A percentile compares a stretch with the other conserved stretches of the same genome.
Evolutionary conservation across 306 rosid species (phyloP).

Genomic region (Prunus fruticosa): DNA sequence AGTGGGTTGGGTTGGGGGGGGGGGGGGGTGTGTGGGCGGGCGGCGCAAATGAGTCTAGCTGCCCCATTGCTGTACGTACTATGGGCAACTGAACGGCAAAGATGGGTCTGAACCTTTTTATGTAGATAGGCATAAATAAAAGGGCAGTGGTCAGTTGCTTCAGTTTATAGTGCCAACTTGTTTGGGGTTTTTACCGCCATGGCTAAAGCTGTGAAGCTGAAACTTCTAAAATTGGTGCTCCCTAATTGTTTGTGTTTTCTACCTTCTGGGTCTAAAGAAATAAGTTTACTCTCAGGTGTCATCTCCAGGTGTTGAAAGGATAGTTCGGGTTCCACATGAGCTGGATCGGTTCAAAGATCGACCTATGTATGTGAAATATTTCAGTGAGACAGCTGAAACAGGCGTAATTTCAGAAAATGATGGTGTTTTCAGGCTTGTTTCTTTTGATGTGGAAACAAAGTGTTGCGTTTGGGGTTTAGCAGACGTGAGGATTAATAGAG

Average conservation of each 20-base stretch:
- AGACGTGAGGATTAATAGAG: slow-evolving; percentile 73
- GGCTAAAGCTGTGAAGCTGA: slow-evolving; percentile 3
- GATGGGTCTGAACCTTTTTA: background rate
- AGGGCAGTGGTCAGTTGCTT: background rate
- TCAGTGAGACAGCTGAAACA: slow-evolving; percentile 29
- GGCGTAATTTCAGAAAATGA: slow-evolving; percentile 58
- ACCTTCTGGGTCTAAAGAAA: slow-evolving; percentile 13
- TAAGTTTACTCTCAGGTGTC: slow-evolving; percentile 60
- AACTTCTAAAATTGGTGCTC: background rate
- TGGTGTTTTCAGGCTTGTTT: slow-evolving; percentile 75
- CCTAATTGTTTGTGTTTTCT: background rate
- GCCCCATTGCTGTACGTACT: background rate
- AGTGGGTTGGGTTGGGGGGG: background rate
- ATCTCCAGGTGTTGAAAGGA: slow-evolving; percentile 94
- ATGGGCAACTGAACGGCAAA: background rate
- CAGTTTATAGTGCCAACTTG: background rate
- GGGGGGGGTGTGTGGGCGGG: too few relatives aligned
- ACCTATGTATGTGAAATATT: slow-evolving; percentile 71
- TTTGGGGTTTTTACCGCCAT: background rate
- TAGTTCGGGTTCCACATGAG: slow-evolving; percentile 72
- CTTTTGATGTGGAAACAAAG: slow-evolving; percentile 68
- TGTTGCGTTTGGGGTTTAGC: slow-evolving; percentile 89
- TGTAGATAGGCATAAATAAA: slow-evolving; percentile 5
- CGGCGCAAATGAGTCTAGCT: slow-evolving; percentile 16
- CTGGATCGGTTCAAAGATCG: slow-evolving; percentile 88